phyloP scores from a whole-genome alignment of 495 filamentous ascomycete species.

The Chaetomium cochliodes region DNA sequence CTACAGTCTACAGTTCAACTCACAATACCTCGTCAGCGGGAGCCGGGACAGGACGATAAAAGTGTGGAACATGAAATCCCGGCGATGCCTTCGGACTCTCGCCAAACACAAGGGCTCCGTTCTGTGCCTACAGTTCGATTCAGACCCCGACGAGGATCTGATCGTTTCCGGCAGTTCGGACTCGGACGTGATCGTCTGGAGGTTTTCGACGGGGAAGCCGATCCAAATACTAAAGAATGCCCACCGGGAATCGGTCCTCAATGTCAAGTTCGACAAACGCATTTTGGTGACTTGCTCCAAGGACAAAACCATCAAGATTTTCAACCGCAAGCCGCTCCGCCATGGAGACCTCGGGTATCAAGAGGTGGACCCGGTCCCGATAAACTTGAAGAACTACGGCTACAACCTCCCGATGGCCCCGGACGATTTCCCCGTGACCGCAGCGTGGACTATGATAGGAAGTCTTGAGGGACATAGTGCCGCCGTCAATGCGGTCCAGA shows the following conservation, averaged over 20 bases:
- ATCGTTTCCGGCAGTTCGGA: constrained; percentile 94
- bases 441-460: constrained; percentile 74
- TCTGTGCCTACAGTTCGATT: constrained; percentile 93
- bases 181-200: constrained; percentile 84
- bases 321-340: constrained; percentile 72
- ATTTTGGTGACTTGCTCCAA: constrained; percentile 96
- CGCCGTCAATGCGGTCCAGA: constrained; percentile 94
- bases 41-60: constrained; percentile 85
- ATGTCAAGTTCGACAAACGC: constrained; percentile 85
- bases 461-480: constrained; percentile 78
- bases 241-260: constrained; percentile 89
- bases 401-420: constrained; percentile 42
- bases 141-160: constrained; percentile 82
- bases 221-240: constrained; percentile 71
- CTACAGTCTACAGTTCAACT: constrained; percentile 86
- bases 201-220: constrained; percentile 81
- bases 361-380: constrained; percentile 55
- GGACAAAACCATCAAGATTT: constrained; percentile 93
- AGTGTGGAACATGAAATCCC: constrained; percentile 85
- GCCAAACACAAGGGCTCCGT: constrained; percentile 80
- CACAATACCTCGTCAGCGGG: constrained; percentile 86
- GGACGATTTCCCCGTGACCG: constrained; percentile 48
- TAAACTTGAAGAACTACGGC: constrained; percentile 48
- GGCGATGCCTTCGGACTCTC: constrained; percentile 72
- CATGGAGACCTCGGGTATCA: constrained; percentile 66